phyloP scores from a whole-genome alignment of 768 basidiomycete genomes.

The Collybia nuda region DNA sequence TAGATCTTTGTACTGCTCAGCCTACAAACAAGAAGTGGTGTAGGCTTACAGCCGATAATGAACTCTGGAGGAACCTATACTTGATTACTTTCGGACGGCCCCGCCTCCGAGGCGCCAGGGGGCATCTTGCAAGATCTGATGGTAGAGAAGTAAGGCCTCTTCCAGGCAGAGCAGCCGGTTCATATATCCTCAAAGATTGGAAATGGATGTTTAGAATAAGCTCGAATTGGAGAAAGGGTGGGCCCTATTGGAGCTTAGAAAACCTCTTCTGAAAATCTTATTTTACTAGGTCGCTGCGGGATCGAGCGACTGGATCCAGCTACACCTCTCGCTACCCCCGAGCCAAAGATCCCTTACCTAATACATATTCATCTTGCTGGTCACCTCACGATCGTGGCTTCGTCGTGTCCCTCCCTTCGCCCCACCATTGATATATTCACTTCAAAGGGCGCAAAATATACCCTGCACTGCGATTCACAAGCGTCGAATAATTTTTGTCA shows the following conservation, averaged over 20 bases:
- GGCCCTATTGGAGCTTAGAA: slow-evolving; percentile 11
- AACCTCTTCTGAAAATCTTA: slow-evolving; percentile 6
- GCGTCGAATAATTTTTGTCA: slow-evolving; percentile 25
- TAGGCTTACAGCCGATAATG: slow-evolving; percentile 65
- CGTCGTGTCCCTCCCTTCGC: slow-evolving; percentile 33
- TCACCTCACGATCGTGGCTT: slow-evolving; percentile 55
- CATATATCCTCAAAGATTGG: slow-evolving; percentile 58
- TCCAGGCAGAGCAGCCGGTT: slow-evolving; percentile 47
- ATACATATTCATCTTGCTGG: slow-evolving; percentile 61
- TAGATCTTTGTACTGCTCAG: slow-evolving; percentile 68
- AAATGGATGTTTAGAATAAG: slow-evolving; percentile 88
- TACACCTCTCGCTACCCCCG: slow-evolving; percentile 5
- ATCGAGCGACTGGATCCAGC: slow-evolving; percentile 35
- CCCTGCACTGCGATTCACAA: slow-evolving; percentile 43
- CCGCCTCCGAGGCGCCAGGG: slow-evolving; percentile 66
- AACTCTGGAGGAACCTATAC: slow-evolving; percentile 73
- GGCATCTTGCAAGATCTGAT: slow-evolving; percentile 55
- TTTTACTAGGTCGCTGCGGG: slow-evolving; percentile 59
- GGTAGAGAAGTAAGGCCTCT: slow-evolving; percentile 59
- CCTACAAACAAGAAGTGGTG: slow-evolving; percentile 64
- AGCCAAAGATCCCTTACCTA: slow-evolving; percentile 12
- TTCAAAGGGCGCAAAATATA: slow-evolving; percentile 31
- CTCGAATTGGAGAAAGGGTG: slow-evolving; percentile 80
- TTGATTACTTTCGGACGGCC: slow-evolving; percentile 63
- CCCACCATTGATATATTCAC: slow-evolving; percentile 39